Evolutionary conservation across 306 rosid species (phyloP).

Genomic region (Bauhinia variegata): DNA sequence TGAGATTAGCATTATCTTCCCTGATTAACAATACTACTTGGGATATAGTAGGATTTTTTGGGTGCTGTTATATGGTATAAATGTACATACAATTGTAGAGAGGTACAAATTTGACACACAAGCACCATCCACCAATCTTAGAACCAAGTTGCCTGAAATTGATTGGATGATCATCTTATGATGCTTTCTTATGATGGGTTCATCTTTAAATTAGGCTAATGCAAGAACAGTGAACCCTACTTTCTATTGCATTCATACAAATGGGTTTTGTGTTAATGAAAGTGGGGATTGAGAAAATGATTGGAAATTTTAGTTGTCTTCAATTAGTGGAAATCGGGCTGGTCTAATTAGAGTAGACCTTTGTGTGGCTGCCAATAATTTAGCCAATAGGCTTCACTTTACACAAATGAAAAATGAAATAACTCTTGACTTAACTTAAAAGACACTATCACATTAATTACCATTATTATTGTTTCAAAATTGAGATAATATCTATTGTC

Average conservation of each 20-base stretch:
- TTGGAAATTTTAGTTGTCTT: conserved; percentile 57
- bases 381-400: conserved; percentile 55
- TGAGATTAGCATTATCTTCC: too few species aligned
- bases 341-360: conserved; percentile 70
- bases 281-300: conserved; percentile 48
- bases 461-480: too few species aligned
- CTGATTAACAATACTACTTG: too few species aligned
- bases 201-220: conserved; percentile 21
- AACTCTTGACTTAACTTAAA: conserved; percentile 44
- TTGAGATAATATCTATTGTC: too few species aligned
- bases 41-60: too few species aligned
- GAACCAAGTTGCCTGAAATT: conserved; percentile 31
- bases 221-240: conserved; percentile 33
- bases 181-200: conserved; percentile 11
- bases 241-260: conserved; percentile 38
- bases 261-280: conserved; percentile 37
- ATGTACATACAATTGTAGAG: conserved; percentile 4
- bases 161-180: conserved; percentile 23
- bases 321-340: conserved; percentile 77
- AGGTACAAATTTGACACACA: conserved; percentile 14
- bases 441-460: conserved; percentile 42
- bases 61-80: too few species aligned
- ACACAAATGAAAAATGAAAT: conserved; percentile 18
- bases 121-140: too few species aligned
- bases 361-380: conserved; percentile 63